phyloP scores from a whole-genome alignment of 805 yeast genomes.

The Jamesozyma rosinii region DNA sequence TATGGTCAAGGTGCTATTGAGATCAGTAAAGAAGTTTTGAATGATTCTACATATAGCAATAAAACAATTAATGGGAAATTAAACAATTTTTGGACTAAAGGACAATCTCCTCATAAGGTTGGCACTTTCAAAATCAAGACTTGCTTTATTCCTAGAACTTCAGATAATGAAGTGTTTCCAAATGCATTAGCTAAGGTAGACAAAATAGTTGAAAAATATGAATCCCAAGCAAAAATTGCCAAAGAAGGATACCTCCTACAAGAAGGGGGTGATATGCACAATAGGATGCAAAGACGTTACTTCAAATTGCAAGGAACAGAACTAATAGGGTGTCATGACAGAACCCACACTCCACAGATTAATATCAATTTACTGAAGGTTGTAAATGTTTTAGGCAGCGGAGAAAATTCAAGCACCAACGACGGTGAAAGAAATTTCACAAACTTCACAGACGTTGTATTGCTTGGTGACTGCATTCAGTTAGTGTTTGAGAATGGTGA shows the following conservation, averaged over 20 bases:
- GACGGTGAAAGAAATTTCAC: conserved; percentile 49
- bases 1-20: conserved; percentile 71
- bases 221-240: conserved; percentile 27
- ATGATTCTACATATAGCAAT: conserved; percentile 9
- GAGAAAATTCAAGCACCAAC: conserved; percentile 11
- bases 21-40: conserved; percentile 11
- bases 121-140: conserved; percentile 59
- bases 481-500: conserved; percentile 72
- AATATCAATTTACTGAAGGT: conserved; percentile 68
- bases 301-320: conserved; percentile 62
- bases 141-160: conserved; percentile 57
- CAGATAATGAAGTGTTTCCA: conserved; percentile 57
- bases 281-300: conserved; percentile 48
- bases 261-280: conserved; percentile 77
- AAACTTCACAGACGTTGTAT: conserved; percentile 40
- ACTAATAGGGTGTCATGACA: conserved; percentile 68
- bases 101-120: conserved; percentile 43
- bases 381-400: conserved; percentile 32
- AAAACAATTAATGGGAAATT: conserved; percentile 8
- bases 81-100: conserved; percentile 66
- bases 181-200: conserved; percentile 48
- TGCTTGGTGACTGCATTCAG: conserved; percentile 66
- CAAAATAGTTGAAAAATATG: conserved; percentile 34
- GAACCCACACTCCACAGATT: conserved; percentile 57
- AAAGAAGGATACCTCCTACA: conserved; percentile 72